A percentile compares a stretch with the other conserved stretches of the same genome.
Conservation (phyloP, 2,329 filamentous ascomycete genomes). For the Diaporthe citrichinensis region DNA sequence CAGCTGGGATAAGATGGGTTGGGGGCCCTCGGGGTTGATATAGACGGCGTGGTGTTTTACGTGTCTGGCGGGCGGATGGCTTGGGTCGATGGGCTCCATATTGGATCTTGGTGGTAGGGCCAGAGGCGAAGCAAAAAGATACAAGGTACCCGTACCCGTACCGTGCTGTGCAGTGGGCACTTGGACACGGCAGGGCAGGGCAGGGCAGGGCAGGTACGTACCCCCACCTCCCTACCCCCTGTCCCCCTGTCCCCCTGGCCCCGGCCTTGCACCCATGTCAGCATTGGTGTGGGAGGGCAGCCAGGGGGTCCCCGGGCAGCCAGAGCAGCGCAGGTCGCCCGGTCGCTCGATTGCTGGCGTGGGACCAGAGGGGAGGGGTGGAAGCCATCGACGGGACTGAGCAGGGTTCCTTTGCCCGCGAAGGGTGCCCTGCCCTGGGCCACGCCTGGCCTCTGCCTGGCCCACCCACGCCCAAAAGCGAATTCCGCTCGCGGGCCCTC, state of each 20-base stretch:
- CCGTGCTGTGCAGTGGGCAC: constrained; percentile 4
- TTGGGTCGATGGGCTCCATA: constrained; percentile 39
- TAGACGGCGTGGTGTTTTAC: constrained; percentile 41
- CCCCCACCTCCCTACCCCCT: neutral
- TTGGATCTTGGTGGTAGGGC: constrained; percentile 37
- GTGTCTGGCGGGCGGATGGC: constrained; percentile 35
- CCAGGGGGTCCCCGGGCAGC: constrained; percentile 18
- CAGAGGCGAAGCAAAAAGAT: constrained; percentile 36
- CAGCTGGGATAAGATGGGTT: constrained; percentile 34
- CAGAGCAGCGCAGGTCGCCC: constrained; percentile 11
- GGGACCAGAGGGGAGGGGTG: constrained; percentile 18
- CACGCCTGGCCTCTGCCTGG: constrained; percentile 10
- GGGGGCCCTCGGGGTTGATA: constrained; percentile 40
- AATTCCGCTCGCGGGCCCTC: constrained; percentile 20
- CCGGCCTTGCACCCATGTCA: constrained; percentile 24
- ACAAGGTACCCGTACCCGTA: constrained; percentile 24
- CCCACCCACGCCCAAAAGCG: constrained; percentile 17
- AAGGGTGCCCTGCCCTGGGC: constrained; percentile 25
- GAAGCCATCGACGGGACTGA: constrained; percentile 25
- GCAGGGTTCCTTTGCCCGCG: constrained; percentile 18
- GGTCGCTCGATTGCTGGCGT: neutral
- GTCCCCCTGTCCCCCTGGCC: constrained; percentile 13
- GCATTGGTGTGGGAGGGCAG: constrained; percentile 28
- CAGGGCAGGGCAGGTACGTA: constrained; percentile 23
- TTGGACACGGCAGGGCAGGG: constrained; percentile 8